A percentile compares a stretch with the other conserved stretches of the same genome.
phyloP scores from a whole-genome alignment of 2,329 filamentous ascomycete genomes.

The Aspergillus carbonarius region DNA sequence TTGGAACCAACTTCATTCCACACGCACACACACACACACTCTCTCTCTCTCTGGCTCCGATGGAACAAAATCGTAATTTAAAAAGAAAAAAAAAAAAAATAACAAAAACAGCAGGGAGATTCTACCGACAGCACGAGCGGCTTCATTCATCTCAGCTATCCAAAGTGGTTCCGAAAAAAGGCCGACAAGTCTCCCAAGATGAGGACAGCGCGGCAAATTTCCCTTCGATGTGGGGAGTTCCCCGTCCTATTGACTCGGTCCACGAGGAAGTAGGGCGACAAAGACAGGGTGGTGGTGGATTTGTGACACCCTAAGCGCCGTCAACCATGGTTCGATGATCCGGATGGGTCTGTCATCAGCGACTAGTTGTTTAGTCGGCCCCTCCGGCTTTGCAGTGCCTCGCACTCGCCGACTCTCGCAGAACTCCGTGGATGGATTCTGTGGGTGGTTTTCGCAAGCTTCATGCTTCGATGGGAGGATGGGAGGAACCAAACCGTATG shows the following conservation, averaged over 20 bases:
- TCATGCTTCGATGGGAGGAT: not conserved
- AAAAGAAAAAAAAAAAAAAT: too few species aligned
- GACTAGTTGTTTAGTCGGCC: not conserved
- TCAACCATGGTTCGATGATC: not conserved
- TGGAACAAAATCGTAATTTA: not conserved
- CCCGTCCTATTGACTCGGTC: not conserved
- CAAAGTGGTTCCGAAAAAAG: too few species aligned
- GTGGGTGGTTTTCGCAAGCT: too few species aligned
- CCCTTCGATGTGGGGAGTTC: not conserved
- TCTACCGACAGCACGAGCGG: not conserved
- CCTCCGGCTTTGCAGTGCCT: not conserved
- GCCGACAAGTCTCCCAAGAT: too few species aligned
- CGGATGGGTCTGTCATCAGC: not conserved
- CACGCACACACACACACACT: too few species aligned
- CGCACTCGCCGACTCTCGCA: too few species aligned
- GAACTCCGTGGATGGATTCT: too few species aligned
- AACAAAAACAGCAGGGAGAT: not conserved
- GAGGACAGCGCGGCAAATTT: not conserved
- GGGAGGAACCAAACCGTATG: not conserved
- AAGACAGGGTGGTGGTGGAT: not conserved
- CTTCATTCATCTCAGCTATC: not conserved
- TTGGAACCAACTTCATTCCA: constrained; percentile 1
- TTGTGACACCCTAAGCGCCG: not conserved
- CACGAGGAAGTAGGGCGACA: not conserved
- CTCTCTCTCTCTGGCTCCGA: not conserved